Evolutionary conservation across 2,329 filamentous ascomycete species (phyloP).

Genomic region (Chrysoporthe deuterocubensis): DNA sequence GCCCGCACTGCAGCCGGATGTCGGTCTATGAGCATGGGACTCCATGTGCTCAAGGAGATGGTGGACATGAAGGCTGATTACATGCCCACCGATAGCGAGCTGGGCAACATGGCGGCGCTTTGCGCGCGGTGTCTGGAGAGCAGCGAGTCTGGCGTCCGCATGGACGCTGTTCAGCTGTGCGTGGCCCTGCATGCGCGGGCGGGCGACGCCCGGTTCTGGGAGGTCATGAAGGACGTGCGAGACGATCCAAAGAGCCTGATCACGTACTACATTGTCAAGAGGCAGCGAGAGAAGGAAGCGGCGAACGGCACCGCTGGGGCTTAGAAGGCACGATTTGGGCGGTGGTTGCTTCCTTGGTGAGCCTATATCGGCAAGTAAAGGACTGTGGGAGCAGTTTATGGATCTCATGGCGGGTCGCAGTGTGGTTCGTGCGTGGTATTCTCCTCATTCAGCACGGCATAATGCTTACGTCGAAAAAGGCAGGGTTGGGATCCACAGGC

Average conservation of each 20-base stretch:
- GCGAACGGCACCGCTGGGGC: slow-evolving; percentile 6
- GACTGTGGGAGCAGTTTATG: not conserved
- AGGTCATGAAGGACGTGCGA: slow-evolving; percentile 63
- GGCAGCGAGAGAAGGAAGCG: slow-evolving; percentile 56
- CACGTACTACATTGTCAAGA: slow-evolving; percentile 80
- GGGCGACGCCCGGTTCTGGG: slow-evolving; percentile 69
- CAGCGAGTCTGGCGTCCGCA: slow-evolving; percentile 64
- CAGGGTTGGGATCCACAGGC: not conserved
- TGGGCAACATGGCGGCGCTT: slow-evolving; percentile 55
- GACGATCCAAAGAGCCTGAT: slow-evolving; percentile 78
- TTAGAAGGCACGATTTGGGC: slow-evolving; percentile 16
- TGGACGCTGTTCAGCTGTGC: slow-evolving; percentile 81
- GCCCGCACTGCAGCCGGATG: slow-evolving; percentile 50
- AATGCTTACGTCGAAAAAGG: not conserved
- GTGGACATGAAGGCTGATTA: slow-evolving; percentile 55
- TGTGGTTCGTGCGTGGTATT: not conserved
- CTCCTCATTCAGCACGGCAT: not conserved
- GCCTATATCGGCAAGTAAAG: not conserved
- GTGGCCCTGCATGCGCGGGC: slow-evolving; percentile 69
- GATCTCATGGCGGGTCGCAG: not conserved
- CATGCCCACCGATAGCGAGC: slow-evolving; percentile 54
- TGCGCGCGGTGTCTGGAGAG: slow-evolving; percentile 63
- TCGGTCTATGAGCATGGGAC: slow-evolving; percentile 63
- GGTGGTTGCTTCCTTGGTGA: not conserved
- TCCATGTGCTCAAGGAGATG: slow-evolving; percentile 65